These are phyloP conservation scores for Shiraia sp. DNA, from an alignment of 2,329 filamentous ascomycete species.

Conservation along the genomic window DNA sequence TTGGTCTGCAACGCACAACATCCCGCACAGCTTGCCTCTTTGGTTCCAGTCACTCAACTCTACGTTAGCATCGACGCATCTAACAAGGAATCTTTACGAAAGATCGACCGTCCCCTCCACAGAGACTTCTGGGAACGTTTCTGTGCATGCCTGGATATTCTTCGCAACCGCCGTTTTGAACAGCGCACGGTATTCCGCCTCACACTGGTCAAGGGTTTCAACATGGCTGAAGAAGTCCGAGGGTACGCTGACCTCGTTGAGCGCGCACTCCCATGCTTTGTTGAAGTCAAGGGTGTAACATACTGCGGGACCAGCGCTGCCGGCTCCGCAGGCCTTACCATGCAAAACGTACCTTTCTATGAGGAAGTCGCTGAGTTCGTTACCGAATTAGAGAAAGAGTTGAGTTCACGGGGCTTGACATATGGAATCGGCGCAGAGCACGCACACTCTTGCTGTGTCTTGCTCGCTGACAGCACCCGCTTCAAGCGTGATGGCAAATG, in stretches of 20 bases:
- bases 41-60: slow-evolving; percentile 88
- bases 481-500: slow-evolving; percentile 79
- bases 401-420: slow-evolving; percentile 69
- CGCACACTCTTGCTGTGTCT: slow-evolving; percentile 88
- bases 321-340: slow-evolving; percentile 83
- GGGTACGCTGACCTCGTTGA: slow-evolving; percentile 91
- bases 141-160: slow-evolving; percentile 84
- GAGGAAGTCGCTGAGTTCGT: slow-evolving; percentile 86
- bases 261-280: slow-evolving; percentile 83
- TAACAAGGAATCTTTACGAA: slow-evolving; percentile 82
- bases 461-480: slow-evolving; percentile 74
- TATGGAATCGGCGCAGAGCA: slow-evolving; percentile 97
- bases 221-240: slow-evolving; percentile 88
- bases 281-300: slow-evolving; percentile 95
- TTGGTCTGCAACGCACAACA: slow-evolving; percentile 97
- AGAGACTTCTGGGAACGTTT: slow-evolving; percentile 98
- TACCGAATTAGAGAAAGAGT: slow-evolving; percentile 69
- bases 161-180: slow-evolving; percentile 78
- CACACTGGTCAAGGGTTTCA: slow-evolving; percentile 97
- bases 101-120: slow-evolving; percentile 89
- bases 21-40: slow-evolving; percentile 80
- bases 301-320: slow-evolving; percentile 92
- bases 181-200: slow-evolving; percentile 94
- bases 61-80: slow-evolving; percentile 96
- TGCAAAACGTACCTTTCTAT: slow-evolving; percentile 97